Percentiles rank a stretch among this genome's conserved stretches.
These are phyloP conservation scores for Penicillium nordicum DNA, from an alignment of 2,329 filamentous ascomycete genomes.

Conservation along the genomic window DNA sequence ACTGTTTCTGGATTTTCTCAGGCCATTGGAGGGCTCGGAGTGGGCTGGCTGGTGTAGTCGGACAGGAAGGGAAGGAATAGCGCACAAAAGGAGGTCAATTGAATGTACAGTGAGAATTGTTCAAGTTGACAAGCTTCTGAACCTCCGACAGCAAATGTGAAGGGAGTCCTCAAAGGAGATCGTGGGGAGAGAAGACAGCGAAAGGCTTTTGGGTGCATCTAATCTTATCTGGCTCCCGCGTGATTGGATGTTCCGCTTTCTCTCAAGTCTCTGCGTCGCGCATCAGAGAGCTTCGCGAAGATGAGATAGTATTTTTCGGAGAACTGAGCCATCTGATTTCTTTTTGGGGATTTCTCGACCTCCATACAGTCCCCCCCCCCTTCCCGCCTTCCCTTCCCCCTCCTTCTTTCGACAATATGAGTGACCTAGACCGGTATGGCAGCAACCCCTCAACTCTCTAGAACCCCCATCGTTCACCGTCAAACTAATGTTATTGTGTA, in stretches of 20 bases:
- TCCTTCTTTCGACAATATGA: constrained; percentile 57
- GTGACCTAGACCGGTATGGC: constrained; percentile 83
- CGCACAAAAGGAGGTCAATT: constrained; percentile 13
- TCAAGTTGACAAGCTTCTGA: not conserved
- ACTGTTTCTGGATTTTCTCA: constrained; percentile 15
- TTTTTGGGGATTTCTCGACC: constrained; percentile 8
- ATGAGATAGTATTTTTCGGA: constrained; percentile 16
- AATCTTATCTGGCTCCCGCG: constrained; percentile 36
- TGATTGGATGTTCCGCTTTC: constrained; percentile 27
- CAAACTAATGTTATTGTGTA: constrained; percentile 14
- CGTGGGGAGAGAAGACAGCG: constrained; percentile 14
- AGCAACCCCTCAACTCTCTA: not conserved
- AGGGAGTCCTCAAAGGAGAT: constrained; percentile 5
- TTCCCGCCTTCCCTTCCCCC: constrained; percentile 6
- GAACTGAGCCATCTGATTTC: constrained; percentile 14
- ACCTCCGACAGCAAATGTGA: not conserved
- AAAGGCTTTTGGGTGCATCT: constrained; percentile 35
- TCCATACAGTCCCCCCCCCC: constrained; percentile 4
- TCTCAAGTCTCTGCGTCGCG: constrained; percentile 8
- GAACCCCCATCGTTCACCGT: not conserved
- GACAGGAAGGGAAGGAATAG: not conserved
- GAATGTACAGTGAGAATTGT: not conserved
- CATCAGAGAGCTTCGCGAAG: constrained; percentile 20
- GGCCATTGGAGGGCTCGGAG: constrained; percentile 19
- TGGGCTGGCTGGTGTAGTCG: not conserved